These are phyloP conservation scores for Botrytis elliptica DNA, from an alignment of 2,329 filamentous ascomycete genomes.

Conservation along the genomic window DNA sequence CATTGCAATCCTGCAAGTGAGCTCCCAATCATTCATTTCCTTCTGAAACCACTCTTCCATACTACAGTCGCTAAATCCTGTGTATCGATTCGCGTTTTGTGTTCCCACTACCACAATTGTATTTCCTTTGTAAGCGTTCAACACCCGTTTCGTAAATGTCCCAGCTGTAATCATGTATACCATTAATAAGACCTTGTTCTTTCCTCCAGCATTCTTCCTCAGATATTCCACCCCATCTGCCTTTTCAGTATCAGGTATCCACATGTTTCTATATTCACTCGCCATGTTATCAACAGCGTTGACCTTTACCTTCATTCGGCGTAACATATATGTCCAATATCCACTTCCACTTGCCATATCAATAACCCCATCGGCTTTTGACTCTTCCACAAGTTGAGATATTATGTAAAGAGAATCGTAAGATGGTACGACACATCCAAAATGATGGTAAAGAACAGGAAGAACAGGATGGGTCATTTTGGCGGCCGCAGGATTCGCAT, in stretches of 20 bases:
- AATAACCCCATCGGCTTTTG: conserved; percentile 49
- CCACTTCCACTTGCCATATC: conserved; percentile 72
- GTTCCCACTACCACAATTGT: conserved; percentile 71
- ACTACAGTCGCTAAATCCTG: conserved; percentile 61
- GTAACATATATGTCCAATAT: conserved; percentile 73
- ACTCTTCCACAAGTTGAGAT: conserved; percentile 47
- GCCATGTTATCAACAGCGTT: conserved; percentile 66
- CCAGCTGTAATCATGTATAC: conserved; percentile 69
- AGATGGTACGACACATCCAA: conserved; percentile 69
- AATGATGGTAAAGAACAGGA: conserved; percentile 75
- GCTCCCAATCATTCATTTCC: conserved; percentile 57
- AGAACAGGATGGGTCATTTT: conserved; percentile 65
- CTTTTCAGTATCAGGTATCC: conserved; percentile 65
- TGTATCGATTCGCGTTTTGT: conserved; percentile 73
- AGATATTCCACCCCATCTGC: conserved; percentile 61
- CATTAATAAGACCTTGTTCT: conserved; percentile 61
- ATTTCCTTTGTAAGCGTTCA: conserved; percentile 61
- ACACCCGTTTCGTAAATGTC: conserved; percentile 61
- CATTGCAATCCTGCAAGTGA: conserved; percentile 62
- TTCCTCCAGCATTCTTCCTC: conserved; percentile 47
- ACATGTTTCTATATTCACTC: conserved; percentile 66
- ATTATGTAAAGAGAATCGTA: conserved; percentile 65
- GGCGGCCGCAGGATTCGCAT: conserved; percentile 45
- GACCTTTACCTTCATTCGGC: conserved; percentile 54
- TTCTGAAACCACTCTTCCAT: conserved; percentile 65